Conservation (phyloP, 345 rosid genomes). For the Jatropha curcas region DNA sequence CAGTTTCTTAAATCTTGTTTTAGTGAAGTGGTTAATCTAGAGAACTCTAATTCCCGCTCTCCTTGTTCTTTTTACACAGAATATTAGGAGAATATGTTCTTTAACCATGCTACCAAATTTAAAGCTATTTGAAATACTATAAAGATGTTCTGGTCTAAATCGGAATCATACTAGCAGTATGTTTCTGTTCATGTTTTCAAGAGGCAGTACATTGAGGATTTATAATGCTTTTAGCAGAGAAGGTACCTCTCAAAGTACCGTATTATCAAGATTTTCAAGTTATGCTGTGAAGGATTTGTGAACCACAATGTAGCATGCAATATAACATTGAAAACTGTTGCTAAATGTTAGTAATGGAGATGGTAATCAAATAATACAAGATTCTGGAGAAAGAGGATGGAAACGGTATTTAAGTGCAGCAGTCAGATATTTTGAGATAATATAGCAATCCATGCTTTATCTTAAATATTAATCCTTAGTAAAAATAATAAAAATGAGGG, state of each 20-base stretch:
- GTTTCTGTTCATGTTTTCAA: too few species aligned
- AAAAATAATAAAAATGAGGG: background rate
- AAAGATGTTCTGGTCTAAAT: background rate
- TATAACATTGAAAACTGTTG: background rate
- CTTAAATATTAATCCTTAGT: background rate
- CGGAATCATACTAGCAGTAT: background rate
- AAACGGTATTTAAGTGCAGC: background rate
- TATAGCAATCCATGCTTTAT: background rate
- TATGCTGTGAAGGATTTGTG: background rate
- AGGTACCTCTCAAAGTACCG: background rate
- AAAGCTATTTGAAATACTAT: background rate
- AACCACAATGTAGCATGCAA: background rate
- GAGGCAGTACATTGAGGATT: too few species aligned
- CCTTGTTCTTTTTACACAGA: background rate
- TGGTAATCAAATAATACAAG: too few species aligned
- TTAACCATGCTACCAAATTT: background rate
- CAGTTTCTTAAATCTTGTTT: background rate
- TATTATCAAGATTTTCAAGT: background rate
- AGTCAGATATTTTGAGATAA: background rate
- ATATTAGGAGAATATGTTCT: background rate
- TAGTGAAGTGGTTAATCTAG: background rate
- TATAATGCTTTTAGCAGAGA: background rate
- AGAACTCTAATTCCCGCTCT: background rate
- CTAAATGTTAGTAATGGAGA: background rate
- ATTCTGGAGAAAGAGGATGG: background rate